Evolutionary conservation across 139 green algal genomes (phyloP), one percentile per base, ranked within the genome.

Genomic region (Micractinium conductrix): DNA sequence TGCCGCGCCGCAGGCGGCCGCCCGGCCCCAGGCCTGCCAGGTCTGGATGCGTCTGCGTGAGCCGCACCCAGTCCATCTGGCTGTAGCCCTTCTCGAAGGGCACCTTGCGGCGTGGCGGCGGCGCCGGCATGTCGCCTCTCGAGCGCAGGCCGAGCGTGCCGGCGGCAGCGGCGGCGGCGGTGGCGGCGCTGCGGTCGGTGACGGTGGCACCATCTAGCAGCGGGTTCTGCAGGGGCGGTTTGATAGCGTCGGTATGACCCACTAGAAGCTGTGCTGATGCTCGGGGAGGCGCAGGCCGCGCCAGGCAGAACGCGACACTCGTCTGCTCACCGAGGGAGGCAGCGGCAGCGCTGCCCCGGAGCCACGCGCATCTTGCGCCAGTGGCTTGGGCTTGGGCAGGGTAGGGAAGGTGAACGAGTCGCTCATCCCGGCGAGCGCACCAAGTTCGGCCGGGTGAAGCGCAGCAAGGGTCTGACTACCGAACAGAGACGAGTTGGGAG

Each of bases 21-120:
- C 86, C 89, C 5, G 84, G 76, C 48, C 37, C 75, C 30, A 89
- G 74, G 1, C 88, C 92, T 84, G 85, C 84, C 17, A 95, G 76
- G 80, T 93, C 86, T 30, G 78, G 53, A 9, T 85, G 58, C 33
- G 60, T 88, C 6, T 81, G 83, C 21, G 69, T 85, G 30, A 94
- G 50, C 5, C 81, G 86, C 72, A 98, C 88, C 95, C 95, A 98
- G 80, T 97, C 94, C 81, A 98, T 92, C 79, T 98, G 95, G 78
- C 91, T 97, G 85, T 94, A 98, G 10, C 95, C 95, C 68, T 96
- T 97, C 65, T 97, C 95, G 5, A 96, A 85, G 1, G 79, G 79
- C 65, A 78, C 74, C 50, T 38, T 37, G 22, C 70, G 69, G 7
- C 19, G 21, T 21, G 50, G 48, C 28, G n/a, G 33, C 21, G 53